Evolutionary conservation across 2,329 filamentous ascomycete genomes (phyloP).

Genomic region (Penicillium verrucosum): DNA sequence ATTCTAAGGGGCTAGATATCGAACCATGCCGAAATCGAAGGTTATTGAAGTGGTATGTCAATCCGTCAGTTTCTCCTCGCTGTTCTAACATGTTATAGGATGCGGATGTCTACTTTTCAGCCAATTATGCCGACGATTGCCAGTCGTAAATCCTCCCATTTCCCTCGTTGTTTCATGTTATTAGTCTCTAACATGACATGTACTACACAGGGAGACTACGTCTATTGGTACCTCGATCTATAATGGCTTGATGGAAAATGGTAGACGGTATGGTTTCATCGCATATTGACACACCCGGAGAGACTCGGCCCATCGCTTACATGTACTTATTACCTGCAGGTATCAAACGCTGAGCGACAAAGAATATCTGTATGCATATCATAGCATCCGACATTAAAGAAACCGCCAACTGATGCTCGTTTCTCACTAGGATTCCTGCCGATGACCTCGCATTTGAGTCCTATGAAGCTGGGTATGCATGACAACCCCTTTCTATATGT

Average conservation of each 20-base stretch:
- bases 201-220: constrained; percentile 9
- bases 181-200: background rate
- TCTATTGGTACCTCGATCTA: constrained; percentile 18
- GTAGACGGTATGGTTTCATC: constrained; percentile 10
- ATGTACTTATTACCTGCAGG: background rate
- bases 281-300: background rate
- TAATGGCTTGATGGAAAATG: constrained; percentile 16
- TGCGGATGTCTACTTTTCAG: constrained; percentile 2
- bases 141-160: constrained; percentile 10
- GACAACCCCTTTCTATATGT: background rate
- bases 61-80: background rate
- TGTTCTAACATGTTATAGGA: constrained; percentile 5
- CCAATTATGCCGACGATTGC: constrained; percentile 13
- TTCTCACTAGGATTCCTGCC: constrained; percentile 11
- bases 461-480: constrained; percentile 16
- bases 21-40: background rate
- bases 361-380: constrained; percentile 10
- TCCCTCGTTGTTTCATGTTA: background rate
- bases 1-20: background rate
- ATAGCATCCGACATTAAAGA: background rate
- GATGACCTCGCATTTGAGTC: constrained; percentile 18
- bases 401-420: background rate
- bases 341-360: constrained; percentile 16
- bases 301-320: background rate
- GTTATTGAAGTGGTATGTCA: background rate